Conservation (phyloP, 2,329 filamentous ascomycete genomes). For the Aureobasidium sp. region DNA sequence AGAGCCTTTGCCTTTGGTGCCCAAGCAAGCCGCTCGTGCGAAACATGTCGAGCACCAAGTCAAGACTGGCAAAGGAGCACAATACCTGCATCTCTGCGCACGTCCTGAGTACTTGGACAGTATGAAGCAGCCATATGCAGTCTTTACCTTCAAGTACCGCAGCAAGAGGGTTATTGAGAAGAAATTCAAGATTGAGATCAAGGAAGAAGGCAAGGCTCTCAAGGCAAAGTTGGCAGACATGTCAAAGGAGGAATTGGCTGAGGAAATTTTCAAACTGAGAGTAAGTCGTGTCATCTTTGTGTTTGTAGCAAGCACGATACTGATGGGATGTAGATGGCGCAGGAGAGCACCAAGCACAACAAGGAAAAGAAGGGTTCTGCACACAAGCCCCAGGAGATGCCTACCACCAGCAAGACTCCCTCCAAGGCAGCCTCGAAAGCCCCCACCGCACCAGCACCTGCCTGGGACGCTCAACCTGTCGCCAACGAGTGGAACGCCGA, state of each 20-base stretch:
- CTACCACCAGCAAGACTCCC: background rate
- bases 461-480: background rate
- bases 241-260: background rate
- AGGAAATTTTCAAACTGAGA: background rate
- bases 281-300: background rate
- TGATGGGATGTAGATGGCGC: background rate
- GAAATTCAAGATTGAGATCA: constrained; percentile 26
- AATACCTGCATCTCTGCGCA: constrained; percentile 31
- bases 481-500: background rate
- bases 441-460: background rate
- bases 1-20: constrained; percentile 22
- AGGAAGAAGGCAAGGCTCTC: constrained; percentile 14
- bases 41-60: constrained; percentile 26
- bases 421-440: background rate
- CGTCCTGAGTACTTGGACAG: constrained; percentile 36
- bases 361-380: background rate
- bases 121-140: constrained; percentile 34
- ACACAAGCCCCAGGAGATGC: background rate
- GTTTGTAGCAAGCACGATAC: too few species aligned
- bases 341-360: background rate
- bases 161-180: constrained; percentile 27
- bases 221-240: constrained; percentile 11
- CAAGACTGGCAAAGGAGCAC: constrained; percentile 27
- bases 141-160: constrained; percentile 43
- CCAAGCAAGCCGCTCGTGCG: constrained; percentile 7